Evolutionary conservation across 345 rosid species (phyloP).

Genomic region (Brassica cretica): DNA sequence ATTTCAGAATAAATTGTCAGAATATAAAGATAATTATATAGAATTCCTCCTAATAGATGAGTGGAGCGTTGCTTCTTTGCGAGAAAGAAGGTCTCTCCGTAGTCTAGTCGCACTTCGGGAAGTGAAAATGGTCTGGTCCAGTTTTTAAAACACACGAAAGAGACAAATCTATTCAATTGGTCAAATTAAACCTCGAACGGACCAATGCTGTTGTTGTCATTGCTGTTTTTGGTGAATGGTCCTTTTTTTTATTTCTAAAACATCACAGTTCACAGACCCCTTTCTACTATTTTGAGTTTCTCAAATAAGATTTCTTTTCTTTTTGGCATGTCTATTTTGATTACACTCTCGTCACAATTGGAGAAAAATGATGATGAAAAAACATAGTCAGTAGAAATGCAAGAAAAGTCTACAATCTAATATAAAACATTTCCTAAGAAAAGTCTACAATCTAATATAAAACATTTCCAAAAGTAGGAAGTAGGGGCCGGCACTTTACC

Average conservation of each 20-base stretch:
- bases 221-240: constrained; percentile 41
- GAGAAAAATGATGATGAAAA: neutral
- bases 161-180: constrained; percentile 39
- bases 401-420: constrained; percentile 30
- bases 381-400: constrained; percentile 36
- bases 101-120: constrained; percentile 38
- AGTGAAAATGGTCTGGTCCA: constrained; percentile 37
- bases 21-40: too few species aligned
- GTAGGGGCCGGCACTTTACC: too few species aligned
- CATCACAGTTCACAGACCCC: constrained; percentile 11
- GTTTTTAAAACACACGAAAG: constrained; percentile 35
- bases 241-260: constrained; percentile 27
- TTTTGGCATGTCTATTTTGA: neutral
- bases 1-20: too few species aligned
- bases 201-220: constrained; percentile 39
- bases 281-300: constrained; percentile 4
- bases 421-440: constrained; percentile 29
- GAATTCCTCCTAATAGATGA: constrained; percentile 1
- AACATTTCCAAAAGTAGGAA: too few species aligned
- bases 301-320: neutral
- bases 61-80: constrained; percentile 27
- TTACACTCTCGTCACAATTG: neutral
- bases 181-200: constrained; percentile 41
- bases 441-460: too few species aligned
- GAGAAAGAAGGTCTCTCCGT: constrained; percentile 17